These are phyloP conservation scores for Cenchrus fungigraminus DNA, from an alignment of 176 grass and related monocot genomes.

Conservation along the genomic window DNA sequence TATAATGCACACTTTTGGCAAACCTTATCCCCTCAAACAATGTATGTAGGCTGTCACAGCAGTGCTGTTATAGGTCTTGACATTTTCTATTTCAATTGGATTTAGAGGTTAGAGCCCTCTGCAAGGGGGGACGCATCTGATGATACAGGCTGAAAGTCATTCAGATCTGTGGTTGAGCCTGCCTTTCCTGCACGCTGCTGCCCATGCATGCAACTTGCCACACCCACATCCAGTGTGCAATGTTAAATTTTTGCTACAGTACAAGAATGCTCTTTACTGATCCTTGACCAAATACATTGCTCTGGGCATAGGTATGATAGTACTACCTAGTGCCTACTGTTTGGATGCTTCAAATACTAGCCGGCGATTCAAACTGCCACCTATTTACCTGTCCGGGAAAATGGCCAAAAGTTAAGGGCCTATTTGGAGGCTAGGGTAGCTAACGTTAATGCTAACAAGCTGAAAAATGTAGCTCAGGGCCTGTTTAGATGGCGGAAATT, in stretches of 20 bases:
- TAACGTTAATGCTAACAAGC: too few species aligned
- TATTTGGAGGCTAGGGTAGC: not conserved
- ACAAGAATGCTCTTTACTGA: not conserved
- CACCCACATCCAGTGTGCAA: not conserved
- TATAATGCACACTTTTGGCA: constrained; percentile 9
- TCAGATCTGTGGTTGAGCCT: constrained; percentile 24
- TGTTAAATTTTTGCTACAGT: constrained; percentile 8
- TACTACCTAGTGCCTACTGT: not conserved
- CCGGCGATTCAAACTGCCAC: not conserved
- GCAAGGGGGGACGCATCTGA: constrained; percentile 40
- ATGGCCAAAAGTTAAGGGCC: not conserved
- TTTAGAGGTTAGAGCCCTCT: not conserved
- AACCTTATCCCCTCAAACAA: constrained; percentile 5
- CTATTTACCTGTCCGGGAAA: not conserved
- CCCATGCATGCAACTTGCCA: constrained; percentile 35
- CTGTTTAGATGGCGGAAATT: too few species aligned
- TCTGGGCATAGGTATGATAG: not conserved
- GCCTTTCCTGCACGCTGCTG: constrained; percentile 25
- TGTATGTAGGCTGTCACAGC: not conserved
- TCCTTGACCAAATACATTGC: constrained; percentile 28
- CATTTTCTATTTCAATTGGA: constrained; percentile 15
- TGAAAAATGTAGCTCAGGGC: too few species aligned
- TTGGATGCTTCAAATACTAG: not conserved
- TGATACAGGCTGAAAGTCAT: not conserved
- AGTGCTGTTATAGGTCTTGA: not conserved